phyloP scores from a whole-genome alignment of 176 grass and related monocot genomes.

The Aegilops sharonensis region DNA sequence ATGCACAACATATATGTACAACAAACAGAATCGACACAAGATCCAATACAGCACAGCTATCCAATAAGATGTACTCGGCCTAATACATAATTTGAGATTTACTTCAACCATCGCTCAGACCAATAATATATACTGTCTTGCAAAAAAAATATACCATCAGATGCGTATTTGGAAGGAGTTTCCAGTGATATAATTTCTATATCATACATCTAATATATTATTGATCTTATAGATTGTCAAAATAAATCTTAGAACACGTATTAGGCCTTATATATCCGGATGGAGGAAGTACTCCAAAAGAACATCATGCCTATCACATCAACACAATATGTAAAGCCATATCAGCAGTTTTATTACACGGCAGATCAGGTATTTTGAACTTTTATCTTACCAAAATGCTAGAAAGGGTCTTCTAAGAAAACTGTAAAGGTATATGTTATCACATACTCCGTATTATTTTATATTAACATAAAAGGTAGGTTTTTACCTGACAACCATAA shows the following conservation, averaged over 20 bases:
- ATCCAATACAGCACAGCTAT: background rate
- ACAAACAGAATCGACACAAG: background rate
- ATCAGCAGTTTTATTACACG: background rate
- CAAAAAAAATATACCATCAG: background rate
- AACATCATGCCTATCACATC: background rate
- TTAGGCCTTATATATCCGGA: background rate
- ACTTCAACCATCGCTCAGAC: background rate
- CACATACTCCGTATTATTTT: background rate
- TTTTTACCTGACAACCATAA: background rate
- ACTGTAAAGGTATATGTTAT: background rate
- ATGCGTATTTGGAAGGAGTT: background rate
- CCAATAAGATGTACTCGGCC: background rate
- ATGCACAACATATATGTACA: background rate
- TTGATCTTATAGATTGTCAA: background rate
- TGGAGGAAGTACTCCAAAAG: background rate
- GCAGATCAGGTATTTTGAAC: conserved; percentile 4
- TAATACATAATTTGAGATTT: background rate
- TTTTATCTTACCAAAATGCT: background rate
- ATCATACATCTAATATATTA: background rate
- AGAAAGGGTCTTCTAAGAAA: background rate
- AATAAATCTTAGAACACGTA: background rate
- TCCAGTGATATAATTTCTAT: background rate
- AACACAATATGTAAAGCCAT: conserved; percentile 7
- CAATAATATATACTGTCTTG: background rate
- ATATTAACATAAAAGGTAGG: background rate